Evolutionary conservation across 805 yeast species (phyloP), one percentile per base, ranked within the genome.

Genomic region (Candida krabiensis): DNA sequence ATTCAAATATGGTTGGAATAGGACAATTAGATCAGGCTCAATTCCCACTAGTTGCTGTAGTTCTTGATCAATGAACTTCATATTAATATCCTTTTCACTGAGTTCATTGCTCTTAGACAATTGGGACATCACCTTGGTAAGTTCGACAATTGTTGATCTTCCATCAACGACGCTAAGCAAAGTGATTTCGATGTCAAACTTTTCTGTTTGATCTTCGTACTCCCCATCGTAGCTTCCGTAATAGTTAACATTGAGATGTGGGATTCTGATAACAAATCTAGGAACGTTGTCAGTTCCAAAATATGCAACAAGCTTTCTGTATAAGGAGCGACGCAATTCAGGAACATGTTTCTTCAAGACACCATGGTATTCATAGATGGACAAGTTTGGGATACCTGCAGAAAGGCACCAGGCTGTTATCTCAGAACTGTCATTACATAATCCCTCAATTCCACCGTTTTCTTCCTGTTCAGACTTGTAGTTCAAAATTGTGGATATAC

Each of bases 21-120:
- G 66, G 21, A 93, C 69, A 33, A 93, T 68, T 46, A 93, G 71
- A 58, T 93, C 99, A 0, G 99, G 98, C 59, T 93, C 99, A n/a
- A 71, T 73, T 1, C 96, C 93, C 12, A 89, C 93, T 37, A 88
- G 68, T 50, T 80, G 86, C 26, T 70, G 69, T 44, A 84, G 69
- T 55, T 85, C 89, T 43, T 77, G 77, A 60, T 90, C 91, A 26
- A 93, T 77, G 42, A 85, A 70, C 28, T 79, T 81, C 46, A 87
- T 77, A 9, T 85, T 81, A 49, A 93, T 78, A 49, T 89, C 95
- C 18, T 72, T 64, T 5, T 80, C 63, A 13, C 72, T 61, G 39
- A 91, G 61, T 49, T 83, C 86, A 30, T 79, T 71, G 30, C 71
- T 69, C 11, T 70, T 65, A 8, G 87, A 82, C 43, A 88, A 66